Evolutionary conservation across 331 rosid species (phyloP).

Genomic region (Acacia concinna): DNA sequence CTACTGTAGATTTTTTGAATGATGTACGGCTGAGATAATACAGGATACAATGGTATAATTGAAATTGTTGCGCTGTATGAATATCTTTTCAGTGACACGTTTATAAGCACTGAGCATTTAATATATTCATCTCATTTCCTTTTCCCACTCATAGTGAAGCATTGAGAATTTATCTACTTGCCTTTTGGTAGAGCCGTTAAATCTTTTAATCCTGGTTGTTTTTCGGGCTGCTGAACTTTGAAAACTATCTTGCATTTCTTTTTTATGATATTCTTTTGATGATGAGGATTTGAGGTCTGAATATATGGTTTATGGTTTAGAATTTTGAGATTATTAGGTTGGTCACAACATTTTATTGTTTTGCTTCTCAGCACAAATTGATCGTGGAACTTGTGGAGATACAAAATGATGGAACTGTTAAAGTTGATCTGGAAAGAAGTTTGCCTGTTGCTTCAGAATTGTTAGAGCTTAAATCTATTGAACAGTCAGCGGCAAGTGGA

Average conservation of each 20-base stretch:
- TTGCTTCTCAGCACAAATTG: constrained; percentile 60
- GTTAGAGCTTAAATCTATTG: constrained; percentile 64
- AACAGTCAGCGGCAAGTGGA: constrained; percentile 40
- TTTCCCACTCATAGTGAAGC: no score
- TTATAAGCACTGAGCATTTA: no score
- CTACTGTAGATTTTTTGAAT: no score
- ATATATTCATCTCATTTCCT: no score
- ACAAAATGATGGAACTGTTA: constrained; percentile 93
- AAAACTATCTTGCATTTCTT: background rate
- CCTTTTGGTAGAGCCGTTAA: background rate
- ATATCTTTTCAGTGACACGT: no score
- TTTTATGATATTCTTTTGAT: background rate
- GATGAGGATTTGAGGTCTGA: background rate
- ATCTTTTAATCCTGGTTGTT: background rate
- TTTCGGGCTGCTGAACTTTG: background rate
- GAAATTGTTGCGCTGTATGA: no score
- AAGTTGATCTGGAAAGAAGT: constrained; percentile 73
- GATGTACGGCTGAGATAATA: no score
- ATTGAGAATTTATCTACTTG: background rate
- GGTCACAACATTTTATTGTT: constrained; percentile 30
- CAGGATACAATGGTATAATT: no score
- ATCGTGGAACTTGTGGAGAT: constrained; percentile 76
- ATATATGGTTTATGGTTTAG: constrained; percentile 17
- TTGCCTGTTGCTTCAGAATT: constrained; percentile 78
- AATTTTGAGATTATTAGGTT: constrained; percentile 17